These are phyloP conservation scores for Elongisporangium anandrum DNA, from an alignment of 352 stramenopile species.

Conservation along the genomic window DNA sequence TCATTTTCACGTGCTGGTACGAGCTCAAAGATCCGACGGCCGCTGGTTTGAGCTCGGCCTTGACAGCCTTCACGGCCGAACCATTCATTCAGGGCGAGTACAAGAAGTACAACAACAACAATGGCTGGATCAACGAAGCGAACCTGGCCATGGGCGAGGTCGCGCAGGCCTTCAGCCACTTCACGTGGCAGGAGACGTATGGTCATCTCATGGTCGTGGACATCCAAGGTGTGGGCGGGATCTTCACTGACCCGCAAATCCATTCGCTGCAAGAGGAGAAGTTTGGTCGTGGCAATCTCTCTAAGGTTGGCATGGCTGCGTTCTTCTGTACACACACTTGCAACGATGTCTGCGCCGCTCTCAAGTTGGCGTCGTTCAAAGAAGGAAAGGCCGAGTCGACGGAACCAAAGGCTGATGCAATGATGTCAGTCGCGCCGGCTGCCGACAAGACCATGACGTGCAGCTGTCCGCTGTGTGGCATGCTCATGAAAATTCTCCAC, in stretches of 20 bases:
- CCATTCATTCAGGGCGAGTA: slow-evolving; percentile 30
- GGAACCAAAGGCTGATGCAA: background rate
- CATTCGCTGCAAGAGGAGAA: slow-evolving; percentile 15
- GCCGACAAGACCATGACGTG: slow-evolving; percentile 21
- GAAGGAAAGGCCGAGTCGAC: background rate
- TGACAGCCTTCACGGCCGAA: slow-evolving; percentile 31
- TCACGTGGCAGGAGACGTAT: slow-evolving; percentile 29
- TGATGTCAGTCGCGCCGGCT: slow-evolving; percentile 1
- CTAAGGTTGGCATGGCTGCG: slow-evolving; percentile 16
- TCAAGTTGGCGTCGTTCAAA: slow-evolving; percentile 17
- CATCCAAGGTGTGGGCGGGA: slow-evolving; percentile 29
- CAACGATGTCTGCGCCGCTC: slow-evolving; percentile 21
- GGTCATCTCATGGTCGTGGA: slow-evolving; percentile 36
- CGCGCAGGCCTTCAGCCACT: slow-evolving; percentile 40
- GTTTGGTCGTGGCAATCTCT: slow-evolving; percentile 25
- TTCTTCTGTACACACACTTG: slow-evolving; percentile 38
- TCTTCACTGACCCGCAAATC: slow-evolving; percentile 47
- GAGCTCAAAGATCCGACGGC: slow-evolving; percentile 19
- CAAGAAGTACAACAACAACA: slow-evolving; percentile 52
- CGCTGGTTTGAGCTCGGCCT: slow-evolving; percentile 7
- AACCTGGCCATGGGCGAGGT: slow-evolving; percentile 5
- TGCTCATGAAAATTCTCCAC: slow-evolving; percentile 15
- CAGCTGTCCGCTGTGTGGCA: slow-evolving; percentile 30
- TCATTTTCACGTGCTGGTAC: slow-evolving; percentile 41
- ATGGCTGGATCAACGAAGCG: slow-evolving; percentile 17